Base-by-base conservation (phyloP, 148 eudicot species). In the Fagopyrum tataricum region DNA sequence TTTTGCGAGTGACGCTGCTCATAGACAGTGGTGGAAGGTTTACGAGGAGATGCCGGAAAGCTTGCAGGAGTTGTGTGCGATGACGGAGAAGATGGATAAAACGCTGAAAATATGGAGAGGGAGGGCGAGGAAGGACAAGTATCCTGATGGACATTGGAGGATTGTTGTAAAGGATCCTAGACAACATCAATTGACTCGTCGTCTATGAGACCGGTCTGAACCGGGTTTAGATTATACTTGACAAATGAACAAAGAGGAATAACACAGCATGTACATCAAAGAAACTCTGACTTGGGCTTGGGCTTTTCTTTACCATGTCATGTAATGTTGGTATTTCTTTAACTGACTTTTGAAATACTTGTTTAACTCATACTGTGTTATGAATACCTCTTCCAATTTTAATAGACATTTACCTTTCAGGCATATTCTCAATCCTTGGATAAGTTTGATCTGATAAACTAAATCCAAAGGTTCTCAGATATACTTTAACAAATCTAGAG, bases 121-220 rank as follows among this genome's bases (percentile, higher is more conserved):
- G 5, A 77, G 5, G 14, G 96, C 91, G 2, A 79, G 37, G 70
- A 55, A 59, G 10, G 83, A 49, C 9, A 74, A 79, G 67, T 53
- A 74, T 8, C 18, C 68, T 40, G 81, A 85, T 79, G 82, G 72
- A 9, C 97, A 87, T 81, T 91, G 97, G 97, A 91, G 78, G 83
- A 87, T 91, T 64, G 72, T 46, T 70, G 71, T 91, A 9, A 89
- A 77, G 75, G 97, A 91, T 67, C 85, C 81, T 18, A 88, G 97
- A 77, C 80, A 78, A 48, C 72, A 20, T 51, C 15, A 72, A n/a
- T 53, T 78, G 18, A 52, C 31, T 23, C 42, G 41, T 3, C 67
- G 41, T 31, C 37, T 31, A 59, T 59, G 67, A 59, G 49, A 46
- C 13, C 9, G 49, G 49, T 2, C 2, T 12, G 8, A 3, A 1